Percentiles rank a stretch among this genome's conserved stretches.
These are phyloP conservation scores for Corylus heterophylla DNA, from an alignment of 306 rosid genomes.

Conservation along the genomic window DNA sequence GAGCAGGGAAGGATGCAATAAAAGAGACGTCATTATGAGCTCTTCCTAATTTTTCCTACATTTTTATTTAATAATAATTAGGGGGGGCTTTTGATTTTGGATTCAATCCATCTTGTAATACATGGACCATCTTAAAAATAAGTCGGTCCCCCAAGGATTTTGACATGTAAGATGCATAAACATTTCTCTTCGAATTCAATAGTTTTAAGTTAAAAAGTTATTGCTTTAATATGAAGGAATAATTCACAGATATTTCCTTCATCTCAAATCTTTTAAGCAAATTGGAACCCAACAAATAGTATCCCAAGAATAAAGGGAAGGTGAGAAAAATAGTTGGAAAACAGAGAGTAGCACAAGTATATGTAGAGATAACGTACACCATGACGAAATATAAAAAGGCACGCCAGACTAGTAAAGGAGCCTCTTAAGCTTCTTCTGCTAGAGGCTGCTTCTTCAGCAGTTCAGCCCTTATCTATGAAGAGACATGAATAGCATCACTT, in stretches of 20 bases:
- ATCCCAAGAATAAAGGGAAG: background rate
- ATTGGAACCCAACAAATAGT: too few species aligned
- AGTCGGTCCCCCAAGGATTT: background rate
- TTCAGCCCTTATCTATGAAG: constrained; percentile 31
- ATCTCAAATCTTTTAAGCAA: too few species aligned
- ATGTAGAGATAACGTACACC: constrained; percentile 10
- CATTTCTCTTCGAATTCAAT: background rate
- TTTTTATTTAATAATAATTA: background rate
- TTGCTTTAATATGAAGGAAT: too few species aligned
- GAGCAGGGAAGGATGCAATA: background rate
- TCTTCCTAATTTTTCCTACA: constrained; percentile 16
- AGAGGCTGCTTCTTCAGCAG: too few species aligned
- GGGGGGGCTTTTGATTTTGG: background rate
- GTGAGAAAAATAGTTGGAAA: background rate
- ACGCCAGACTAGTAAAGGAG: constrained; percentile 26
- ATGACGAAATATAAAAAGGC: background rate
- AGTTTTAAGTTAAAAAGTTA: background rate
- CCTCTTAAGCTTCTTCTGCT: too few species aligned
- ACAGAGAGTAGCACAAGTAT: background rate
- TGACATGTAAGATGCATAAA: background rate
- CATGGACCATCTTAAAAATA: constrained; percentile 1
- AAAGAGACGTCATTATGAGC: background rate
- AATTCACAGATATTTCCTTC: too few species aligned
- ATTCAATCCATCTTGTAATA: constrained; percentile 3
- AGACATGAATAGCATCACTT: constrained; percentile 31